Conservation (phyloP, 257 asterid species). For the Ligustrum vulgare region DNA sequence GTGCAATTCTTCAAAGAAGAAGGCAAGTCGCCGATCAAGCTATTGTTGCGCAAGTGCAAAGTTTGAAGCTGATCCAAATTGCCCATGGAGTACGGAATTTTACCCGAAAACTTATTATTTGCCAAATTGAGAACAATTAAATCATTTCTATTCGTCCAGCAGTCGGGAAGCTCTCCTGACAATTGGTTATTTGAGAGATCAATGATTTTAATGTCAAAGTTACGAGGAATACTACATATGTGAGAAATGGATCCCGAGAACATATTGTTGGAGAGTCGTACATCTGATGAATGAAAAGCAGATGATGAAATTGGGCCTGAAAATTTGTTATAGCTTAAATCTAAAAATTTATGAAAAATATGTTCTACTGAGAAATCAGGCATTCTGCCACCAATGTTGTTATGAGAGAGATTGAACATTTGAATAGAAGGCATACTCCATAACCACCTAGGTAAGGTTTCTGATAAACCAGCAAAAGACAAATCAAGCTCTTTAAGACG, state of each 20-base stretch:
- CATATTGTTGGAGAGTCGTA: slow-evolving; percentile 29
- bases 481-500: no score
- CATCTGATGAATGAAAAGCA: neutral
- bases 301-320: slow-evolving; percentile 31
- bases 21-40: slow-evolving; percentile 34
- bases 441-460: no score
- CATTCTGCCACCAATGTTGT: no score
- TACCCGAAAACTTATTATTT: slow-evolving; percentile 22
- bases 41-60: slow-evolving; percentile 27
- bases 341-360: neutral
- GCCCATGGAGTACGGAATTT: slow-evolving; percentile 24
- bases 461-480: no score
- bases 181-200: slow-evolving; percentile 31
- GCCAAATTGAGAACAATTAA: slow-evolving; percentile 19
- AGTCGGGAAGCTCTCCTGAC: slow-evolving; percentile 26
- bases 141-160: slow-evolving; percentile 20
- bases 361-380: no score
- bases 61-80: neutral
- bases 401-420: no score
- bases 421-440: no score
- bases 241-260: slow-evolving; percentile 30
- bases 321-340: slow-evolving; percentile 28
- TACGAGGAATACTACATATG: slow-evolving; percentile 17
- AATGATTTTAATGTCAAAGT: neutral
- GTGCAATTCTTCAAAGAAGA: slow-evolving; percentile 23